Evolutionary conservation across 106 monocot genomes (phyloP).

Genomic region (Dendrobium huoshanense): DNA sequence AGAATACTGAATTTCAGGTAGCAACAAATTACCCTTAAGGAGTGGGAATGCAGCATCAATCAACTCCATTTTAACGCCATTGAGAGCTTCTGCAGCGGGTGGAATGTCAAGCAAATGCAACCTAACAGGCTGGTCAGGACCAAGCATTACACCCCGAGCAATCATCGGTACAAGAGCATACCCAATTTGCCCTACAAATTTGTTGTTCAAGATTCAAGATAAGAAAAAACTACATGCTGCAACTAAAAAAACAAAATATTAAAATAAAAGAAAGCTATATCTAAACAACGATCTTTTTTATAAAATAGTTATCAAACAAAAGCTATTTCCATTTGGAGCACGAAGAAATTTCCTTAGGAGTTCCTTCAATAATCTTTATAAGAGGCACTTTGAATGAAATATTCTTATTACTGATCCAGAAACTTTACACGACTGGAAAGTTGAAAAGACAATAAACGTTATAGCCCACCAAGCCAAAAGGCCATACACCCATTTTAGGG

Average conservation of each 20-base stretch:
- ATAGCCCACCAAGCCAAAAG: not conserved
- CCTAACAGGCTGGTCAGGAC: slow-evolving; percentile 53
- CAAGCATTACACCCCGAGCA: slow-evolving; percentile 68
- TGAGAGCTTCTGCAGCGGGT: slow-evolving; percentile 26
- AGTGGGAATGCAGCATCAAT: slow-evolving; percentile 61
- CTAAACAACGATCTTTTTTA: too few relatives aligned
- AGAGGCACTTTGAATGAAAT: too few relatives aligned
- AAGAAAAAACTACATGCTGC: not conserved
- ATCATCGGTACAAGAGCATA: slow-evolving; percentile 72
- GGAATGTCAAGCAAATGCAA: slow-evolving; percentile 70
- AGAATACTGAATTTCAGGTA: not conserved
- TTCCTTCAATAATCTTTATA: too few relatives aligned
- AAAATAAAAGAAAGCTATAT: too few relatives aligned
- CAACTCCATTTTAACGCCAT: slow-evolving; percentile 70
- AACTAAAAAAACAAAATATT: not conserved
- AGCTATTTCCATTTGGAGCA: too few relatives aligned
- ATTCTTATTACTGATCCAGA: not conserved
- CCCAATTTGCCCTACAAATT: slow-evolving; percentile 60
- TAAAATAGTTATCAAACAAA: too few relatives aligned
- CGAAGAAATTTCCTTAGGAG: too few relatives aligned
- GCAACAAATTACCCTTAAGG: slow-evolving; percentile 37
- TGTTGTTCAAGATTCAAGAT: not conserved
- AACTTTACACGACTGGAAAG: not conserved
- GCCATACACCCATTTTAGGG: too few relatives aligned
- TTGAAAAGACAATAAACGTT: not conserved